Percentiles rank a stretch among this genome's conserved stretches.
Conservation (phyloP, 2,329 filamentous ascomycete genomes). For the Lachnum nothofagi region DNA sequence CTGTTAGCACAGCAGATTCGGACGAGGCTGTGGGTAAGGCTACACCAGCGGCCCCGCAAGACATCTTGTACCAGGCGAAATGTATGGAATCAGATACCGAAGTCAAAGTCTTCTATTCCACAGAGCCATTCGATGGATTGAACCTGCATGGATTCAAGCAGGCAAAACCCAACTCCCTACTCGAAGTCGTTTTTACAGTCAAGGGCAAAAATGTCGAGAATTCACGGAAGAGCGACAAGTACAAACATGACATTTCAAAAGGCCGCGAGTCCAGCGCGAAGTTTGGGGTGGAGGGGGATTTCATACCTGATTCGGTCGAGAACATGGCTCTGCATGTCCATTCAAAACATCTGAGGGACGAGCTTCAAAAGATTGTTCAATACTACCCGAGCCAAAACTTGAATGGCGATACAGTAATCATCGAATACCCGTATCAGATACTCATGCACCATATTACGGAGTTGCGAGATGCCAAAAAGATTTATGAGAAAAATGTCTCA, state of each 20-base stretch:
- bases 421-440: conserved; percentile 35
- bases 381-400: conserved; percentile 13
- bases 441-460: conserved; percentile 23
- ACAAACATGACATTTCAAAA: not conserved
- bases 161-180: not conserved
- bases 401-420: conserved; percentile 3
- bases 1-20: not conserved
- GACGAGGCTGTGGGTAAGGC: not conserved
- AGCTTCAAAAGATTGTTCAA: not conserved
- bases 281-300: not conserved
- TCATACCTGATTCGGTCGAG: not conserved
- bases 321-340: not conserved
- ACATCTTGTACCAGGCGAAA: not conserved
- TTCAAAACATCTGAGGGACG: not conserved
- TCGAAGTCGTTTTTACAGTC: not conserved
- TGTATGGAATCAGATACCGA: not conserved
- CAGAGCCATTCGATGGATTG: not conserved
- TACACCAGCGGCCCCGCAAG: not conserved
- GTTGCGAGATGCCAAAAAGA: not conserved
- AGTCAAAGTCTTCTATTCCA: not conserved
- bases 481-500: not conserved
- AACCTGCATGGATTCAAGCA: not conserved
- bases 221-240: not conserved
- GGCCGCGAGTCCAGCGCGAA: not conserved
- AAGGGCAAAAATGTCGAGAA: not conserved